Evolutionary conservation across 2,329 filamentous ascomycete genomes (phyloP), one percentile per base, ranked within the genome.

Genomic region (Penicillium sp.): DNA sequence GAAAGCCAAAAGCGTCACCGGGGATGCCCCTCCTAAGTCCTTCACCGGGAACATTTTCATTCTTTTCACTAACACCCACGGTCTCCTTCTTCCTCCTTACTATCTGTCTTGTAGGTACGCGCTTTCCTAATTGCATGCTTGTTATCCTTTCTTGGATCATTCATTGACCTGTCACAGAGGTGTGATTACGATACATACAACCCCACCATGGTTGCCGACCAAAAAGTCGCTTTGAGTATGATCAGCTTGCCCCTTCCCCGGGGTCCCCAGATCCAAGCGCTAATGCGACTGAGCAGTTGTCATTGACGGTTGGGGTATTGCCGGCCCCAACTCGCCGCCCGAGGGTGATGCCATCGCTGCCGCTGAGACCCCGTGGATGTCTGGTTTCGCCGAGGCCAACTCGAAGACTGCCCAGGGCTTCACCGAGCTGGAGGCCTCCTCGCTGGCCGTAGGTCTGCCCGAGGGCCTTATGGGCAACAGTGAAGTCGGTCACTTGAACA

Each of bases 391-490:
- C 49, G 77, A 78, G 46, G 66, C 77, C 48, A 78, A 77, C 63
- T 88, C 86, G 67, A 84, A 87, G 72, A 87, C 85, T 57, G 77
- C 85, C 28, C 85, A 92, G 65, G 91, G 91, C 54, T 98, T 86
- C 76, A 89, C 88, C 57, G 85, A 95, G 76, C 86, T 98, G 55
- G 93, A 98, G 64, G 93, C 93, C 50, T 97, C 93, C 2, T 97
- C 93, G 38, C 82, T 95, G 53, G 93, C 93, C 40, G 93, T 98
- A 58, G 93, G 93, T 59, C 82, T 98, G 46, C 93, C 93, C 18
- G 91, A 98, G 70, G 93, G 93, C 52, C 79, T 98, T 60, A 98
- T 98, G 93, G 93, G 93, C 59, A 98, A 98, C 80, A 95, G 89
- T 63, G 93, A 98, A 75, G 93, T 98, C 71, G 93, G 93, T 55